Evolutionary conservation across 2,329 filamentous ascomycete species (phyloP).

Genomic region (Xylariaceae sp.): DNA sequence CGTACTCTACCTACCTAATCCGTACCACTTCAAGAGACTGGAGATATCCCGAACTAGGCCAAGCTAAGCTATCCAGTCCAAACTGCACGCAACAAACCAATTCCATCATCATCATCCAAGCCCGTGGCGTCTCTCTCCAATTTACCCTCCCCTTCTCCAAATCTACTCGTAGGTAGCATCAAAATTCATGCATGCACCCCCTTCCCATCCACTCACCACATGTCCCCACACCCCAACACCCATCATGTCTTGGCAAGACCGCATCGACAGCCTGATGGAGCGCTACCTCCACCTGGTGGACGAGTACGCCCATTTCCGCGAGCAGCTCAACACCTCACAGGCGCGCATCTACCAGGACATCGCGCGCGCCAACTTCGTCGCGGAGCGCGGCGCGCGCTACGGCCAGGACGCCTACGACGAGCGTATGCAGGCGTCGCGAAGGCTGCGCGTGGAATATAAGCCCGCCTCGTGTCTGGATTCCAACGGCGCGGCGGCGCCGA

Average conservation of each 20-base stretch:
- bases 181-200: neutral
- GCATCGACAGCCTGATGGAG: slow-evolving; percentile 59
- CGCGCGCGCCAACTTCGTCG: slow-evolving; percentile 70
- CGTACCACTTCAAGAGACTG: too few relatives aligned
- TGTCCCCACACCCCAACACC: too few relatives aligned
- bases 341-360: slow-evolving; percentile 53
- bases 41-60: too few relatives aligned
- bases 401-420: slow-evolving; percentile 68
- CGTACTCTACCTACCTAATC: too few relatives aligned
- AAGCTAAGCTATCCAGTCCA: too few relatives aligned
- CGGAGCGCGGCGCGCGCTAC: slow-evolving; percentile 58
- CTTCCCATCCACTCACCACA: too few relatives aligned
- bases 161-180: neutral
- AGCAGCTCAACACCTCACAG: slow-evolving; percentile 49
- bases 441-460: slow-evolving; percentile 33
- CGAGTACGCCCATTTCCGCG: slow-evolving; percentile 57
- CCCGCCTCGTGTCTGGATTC: neutral
- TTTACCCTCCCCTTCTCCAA: too few relatives aligned
- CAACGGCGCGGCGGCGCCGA: too few relatives aligned
- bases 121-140: too few relatives aligned
- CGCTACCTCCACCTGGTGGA: slow-evolving; percentile 62
- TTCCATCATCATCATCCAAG: too few relatives aligned
- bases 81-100: too few relatives aligned
- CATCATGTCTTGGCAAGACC: slow-evolving; percentile 19
- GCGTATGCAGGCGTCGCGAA: slow-evolving; percentile 59